Conservation (phyloP, 2,329 filamentous ascomycete species). For the Colletotrichum melonis region DNA sequence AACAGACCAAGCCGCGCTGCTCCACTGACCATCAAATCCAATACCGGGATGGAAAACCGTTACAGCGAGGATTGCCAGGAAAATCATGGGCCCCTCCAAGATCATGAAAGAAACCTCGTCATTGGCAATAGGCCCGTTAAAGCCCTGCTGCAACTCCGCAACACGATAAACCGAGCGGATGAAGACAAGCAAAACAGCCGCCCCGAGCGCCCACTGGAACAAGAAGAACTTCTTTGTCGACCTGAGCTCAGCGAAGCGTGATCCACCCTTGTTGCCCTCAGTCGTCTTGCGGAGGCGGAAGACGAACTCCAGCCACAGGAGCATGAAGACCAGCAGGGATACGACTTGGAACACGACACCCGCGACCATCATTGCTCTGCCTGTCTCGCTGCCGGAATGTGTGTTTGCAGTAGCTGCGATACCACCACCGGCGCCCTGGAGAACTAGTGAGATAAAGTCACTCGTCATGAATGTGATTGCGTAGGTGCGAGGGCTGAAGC, state of each 20-base stretch:
- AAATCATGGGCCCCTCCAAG: slow-evolving; percentile 54
- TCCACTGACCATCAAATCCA: slow-evolving; percentile 25
- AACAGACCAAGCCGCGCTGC: not conserved
- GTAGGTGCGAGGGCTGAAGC: slow-evolving; percentile 46
- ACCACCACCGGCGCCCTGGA: slow-evolving; percentile 68
- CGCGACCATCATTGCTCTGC: not conserved
- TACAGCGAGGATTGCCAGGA: slow-evolving; percentile 42
- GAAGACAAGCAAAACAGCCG: slow-evolving; percentile 64
- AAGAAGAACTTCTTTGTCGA: not conserved
- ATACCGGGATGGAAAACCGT: slow-evolving; percentile 46
- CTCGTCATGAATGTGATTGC: slow-evolving; percentile 69
- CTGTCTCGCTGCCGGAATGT: not conserved
- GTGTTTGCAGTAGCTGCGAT: slow-evolving; percentile 46
- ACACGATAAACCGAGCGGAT: slow-evolving; percentile 67
- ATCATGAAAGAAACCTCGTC: slow-evolving; percentile 58
- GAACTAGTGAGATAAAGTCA: slow-evolving; percentile 65
- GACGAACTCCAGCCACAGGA: not conserved
- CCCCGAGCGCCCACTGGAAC: slow-evolving; percentile 44
- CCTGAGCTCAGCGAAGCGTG: not conserved
- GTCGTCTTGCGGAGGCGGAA: not conserved
- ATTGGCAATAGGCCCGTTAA: slow-evolving; percentile 59
- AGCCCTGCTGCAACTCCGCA: slow-evolving; percentile 67
- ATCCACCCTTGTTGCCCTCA: not conserved
- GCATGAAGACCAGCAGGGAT: not conserved
- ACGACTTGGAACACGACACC: not conserved